Evolutionary conservation across 2,329 filamentous ascomycete species (phyloP).

Genomic region (Chalaropsis ovoidea): DNA sequence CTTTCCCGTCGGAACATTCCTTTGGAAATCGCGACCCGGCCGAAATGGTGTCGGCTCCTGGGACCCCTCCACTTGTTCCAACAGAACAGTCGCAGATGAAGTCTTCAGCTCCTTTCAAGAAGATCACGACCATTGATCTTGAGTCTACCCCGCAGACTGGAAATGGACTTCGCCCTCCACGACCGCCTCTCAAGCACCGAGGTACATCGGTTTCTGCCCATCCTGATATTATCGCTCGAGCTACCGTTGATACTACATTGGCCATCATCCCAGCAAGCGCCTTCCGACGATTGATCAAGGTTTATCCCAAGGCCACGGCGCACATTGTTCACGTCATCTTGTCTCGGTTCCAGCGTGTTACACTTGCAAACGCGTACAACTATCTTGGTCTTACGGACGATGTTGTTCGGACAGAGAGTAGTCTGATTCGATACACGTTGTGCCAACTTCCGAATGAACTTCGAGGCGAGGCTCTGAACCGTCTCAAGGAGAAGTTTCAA

Average conservation of each 20-base stretch:
- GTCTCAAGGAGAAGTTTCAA: slow-evolving; percentile 86
- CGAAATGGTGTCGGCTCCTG: slow-evolving; percentile 20
- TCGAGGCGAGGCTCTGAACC: slow-evolving; percentile 67
- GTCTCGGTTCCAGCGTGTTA: slow-evolving; percentile 87
- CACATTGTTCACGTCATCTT: slow-evolving; percentile 98
- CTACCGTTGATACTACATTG: slow-evolving; percentile 93
- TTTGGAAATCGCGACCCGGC: slow-evolving; percentile 5
- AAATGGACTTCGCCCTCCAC: background rate
- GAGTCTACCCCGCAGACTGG: background rate
- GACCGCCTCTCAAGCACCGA: slow-evolving; percentile 30
- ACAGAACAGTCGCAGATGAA: background rate
- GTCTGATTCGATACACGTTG: slow-evolving; percentile 85
- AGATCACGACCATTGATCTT: slow-evolving; percentile 27
- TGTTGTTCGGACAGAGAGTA: slow-evolving; percentile 81
- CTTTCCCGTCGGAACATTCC: slow-evolving; percentile 12
- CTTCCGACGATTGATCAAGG: slow-evolving; percentile 79
- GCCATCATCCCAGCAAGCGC: slow-evolving; percentile 96
- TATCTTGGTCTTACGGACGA: slow-evolving; percentile 89
- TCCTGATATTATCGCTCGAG: slow-evolving; percentile 92
- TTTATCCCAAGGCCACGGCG: slow-evolving; percentile 91
- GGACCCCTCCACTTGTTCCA: slow-evolving; percentile 20
- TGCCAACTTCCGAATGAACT: slow-evolving; percentile 88
- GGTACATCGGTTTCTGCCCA: slow-evolving; percentile 65
- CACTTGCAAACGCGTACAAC: slow-evolving; percentile 83
- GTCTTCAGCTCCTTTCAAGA: slow-evolving; percentile 6